Evolutionary conservation across 2,329 filamentous ascomycete species (phyloP).

Genomic region (Fusarium xylarioides): DNA sequence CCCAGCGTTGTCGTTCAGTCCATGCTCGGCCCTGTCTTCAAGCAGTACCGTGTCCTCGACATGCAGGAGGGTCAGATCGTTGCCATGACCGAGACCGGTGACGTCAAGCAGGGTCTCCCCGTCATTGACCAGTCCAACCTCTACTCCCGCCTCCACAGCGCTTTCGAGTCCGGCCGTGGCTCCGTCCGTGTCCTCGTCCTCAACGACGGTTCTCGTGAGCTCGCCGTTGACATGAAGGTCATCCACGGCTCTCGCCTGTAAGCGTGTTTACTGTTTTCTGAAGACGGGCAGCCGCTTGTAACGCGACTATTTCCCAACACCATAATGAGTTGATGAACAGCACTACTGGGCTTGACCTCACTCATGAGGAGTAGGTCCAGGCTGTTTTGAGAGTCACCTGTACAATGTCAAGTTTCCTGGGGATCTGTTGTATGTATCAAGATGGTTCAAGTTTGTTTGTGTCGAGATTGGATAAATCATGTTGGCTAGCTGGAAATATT

Average conservation of each 20-base stretch:
- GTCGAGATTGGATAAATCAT: conserved; percentile 47
- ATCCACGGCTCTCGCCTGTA: conserved; percentile 82
- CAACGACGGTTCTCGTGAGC: conserved; percentile 89
- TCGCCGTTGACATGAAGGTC: conserved; percentile 99
- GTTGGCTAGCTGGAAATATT: conserved; percentile 47
- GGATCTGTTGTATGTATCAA: conserved; percentile 40
- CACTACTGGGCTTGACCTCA: conserved; percentile 27
- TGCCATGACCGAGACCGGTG: conserved; percentile 98
- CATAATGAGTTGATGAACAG: conserved; percentile 24
- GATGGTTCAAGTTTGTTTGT: conserved; percentile 41
- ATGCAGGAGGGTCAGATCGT: conserved; percentile 87
- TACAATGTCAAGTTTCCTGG: conserved; percentile 30
- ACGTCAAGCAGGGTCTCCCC: conserved; percentile 94
- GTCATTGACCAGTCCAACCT: conserved; percentile 96
- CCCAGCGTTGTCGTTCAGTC: conserved; percentile 98
- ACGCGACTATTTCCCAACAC: conserved; percentile 35
- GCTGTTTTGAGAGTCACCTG: conserved; percentile 29
- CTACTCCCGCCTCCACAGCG: conserved; percentile 78
- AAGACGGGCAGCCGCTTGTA: conserved; percentile 34
- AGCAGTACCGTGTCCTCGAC: conserved; percentile 99
- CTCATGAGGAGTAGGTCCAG: conserved; percentile 16
- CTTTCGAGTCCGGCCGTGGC: conserved; percentile 92
- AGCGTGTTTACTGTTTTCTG: conserved; percentile 41
- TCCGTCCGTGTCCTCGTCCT: conserved; percentile 96
- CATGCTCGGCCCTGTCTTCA: conserved; percentile 99